Percentiles rank a stretch among this genome's conserved stretches.
Conservation (phyloP, 2,329 filamentous ascomycete species). For the Alternaria sp. region DNA sequence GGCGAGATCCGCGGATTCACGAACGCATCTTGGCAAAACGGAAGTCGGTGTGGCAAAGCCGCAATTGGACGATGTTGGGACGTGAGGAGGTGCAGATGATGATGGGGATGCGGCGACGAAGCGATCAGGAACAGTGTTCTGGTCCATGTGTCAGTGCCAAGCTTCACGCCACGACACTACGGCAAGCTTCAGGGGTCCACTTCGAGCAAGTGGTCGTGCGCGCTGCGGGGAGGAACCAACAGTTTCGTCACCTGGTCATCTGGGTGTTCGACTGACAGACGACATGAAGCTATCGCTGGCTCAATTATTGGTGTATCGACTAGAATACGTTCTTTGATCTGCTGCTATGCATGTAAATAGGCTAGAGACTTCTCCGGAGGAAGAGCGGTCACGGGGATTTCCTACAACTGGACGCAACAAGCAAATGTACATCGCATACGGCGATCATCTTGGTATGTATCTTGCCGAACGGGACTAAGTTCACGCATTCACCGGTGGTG, state of each 20-base stretch:
- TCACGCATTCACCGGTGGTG: neutral
- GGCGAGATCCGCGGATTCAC: neutral
- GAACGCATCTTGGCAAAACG: neutral
- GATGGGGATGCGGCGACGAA: constrained; percentile 5
- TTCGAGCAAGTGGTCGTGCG: constrained; percentile 7
- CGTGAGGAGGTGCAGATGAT: neutral
- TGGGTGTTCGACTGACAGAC: neutral
- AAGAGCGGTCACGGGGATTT: neutral
- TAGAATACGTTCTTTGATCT: neutral
- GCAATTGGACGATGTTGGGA: constrained; percentile 3
- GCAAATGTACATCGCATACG: neutral
- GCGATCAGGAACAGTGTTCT: neutral
- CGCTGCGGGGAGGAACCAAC: constrained; percentile 6
- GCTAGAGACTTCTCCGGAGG: neutral
- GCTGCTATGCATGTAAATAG: neutral
- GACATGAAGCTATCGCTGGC: neutral
- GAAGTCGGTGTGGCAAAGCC: neutral
- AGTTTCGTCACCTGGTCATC: neutral
- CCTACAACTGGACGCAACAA: neutral
- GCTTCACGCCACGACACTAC: neutral
- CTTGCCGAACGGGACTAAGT: neutral
- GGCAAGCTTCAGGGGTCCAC: neutral
- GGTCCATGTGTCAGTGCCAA: constrained; percentile 17
- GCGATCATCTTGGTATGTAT: neutral
- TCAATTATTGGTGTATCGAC: neutral